Base-by-base conservation (phyloP, 768 basidiomycete species). In the Xerocomellus dryophilus region DNA sequence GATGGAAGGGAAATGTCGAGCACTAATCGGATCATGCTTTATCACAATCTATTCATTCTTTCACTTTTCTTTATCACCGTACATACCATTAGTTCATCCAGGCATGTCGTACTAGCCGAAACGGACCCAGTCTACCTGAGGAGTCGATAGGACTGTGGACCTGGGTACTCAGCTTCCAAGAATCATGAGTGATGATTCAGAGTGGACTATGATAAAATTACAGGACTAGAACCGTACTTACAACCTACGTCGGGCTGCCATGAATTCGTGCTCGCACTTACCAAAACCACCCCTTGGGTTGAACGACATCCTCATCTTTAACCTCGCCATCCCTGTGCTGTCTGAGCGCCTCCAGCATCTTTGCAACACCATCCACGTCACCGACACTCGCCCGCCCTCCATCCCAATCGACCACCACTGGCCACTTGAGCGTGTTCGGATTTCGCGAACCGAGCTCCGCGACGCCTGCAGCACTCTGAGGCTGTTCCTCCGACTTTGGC, bases 371-470 rank as follows among this genome's bases (percentile, higher is more conserved):
- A 7, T 88, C 85, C 17, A 84, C 73, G 54, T 86, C 82, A 0
- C 89, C 89, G 0, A 90, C 70, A 18, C 78, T 78, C 10, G 82
- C 86, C 39, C 76, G 76, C 2, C 89, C 89, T 21, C 75, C 78
- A 15, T 74, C 70, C 89, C 89, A 91, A 60, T 91, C 83, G 2
- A 91, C 89, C 0, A 91, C 86, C 43, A 91, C 78, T 0, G 89
- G 89, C 88, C 87, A 91, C 55, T 83, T 88, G 59, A 90, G 68
- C 15, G 80, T 81, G 14, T 74, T 75, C 1, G 83, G 85, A 52
- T 83, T 83, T 67, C 75, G 73, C 41, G 71, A 60, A 0, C 76
- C 86, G 10, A 88, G 74, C 27, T 76, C 70, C 3, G 72, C 72
- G 9, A 90, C 72, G 8, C 69, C 78, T 6, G 76, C 68, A 0